phyloP scores from a whole-genome alignment of 2,329 filamentous ascomycete genomes.

The Cytospora chrysosperma region DNA sequence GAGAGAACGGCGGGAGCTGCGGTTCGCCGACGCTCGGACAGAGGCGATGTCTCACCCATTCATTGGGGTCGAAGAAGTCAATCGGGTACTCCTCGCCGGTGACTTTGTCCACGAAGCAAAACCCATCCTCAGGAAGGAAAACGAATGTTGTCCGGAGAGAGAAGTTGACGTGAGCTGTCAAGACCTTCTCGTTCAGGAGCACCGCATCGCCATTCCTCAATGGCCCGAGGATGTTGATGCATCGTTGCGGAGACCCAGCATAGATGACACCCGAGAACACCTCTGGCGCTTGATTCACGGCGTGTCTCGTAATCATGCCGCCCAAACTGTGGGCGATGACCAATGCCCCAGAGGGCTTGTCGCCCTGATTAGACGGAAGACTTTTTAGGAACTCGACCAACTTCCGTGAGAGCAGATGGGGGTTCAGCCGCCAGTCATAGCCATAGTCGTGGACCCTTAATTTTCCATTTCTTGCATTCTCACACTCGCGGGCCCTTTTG shows the following conservation, averaged over 20 bases:
- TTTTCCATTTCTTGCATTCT: conserved; percentile 69
- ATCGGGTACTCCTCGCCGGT: conserved; percentile 79
- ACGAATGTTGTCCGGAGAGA: conserved; percentile 83
- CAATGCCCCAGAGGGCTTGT: conserved; percentile 64
- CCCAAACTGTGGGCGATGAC: conserved; percentile 87
- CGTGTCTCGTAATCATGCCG: conserved; percentile 83
- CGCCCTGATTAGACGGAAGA: conserved; percentile 68
- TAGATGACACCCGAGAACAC: conserved; percentile 85
- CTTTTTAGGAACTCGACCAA: conserved; percentile 72
- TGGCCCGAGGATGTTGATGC: conserved; percentile 88
- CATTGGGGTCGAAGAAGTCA: conserved; percentile 77
- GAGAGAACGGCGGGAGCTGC: conserved; percentile 56
- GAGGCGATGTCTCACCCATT: conserved; percentile 75
- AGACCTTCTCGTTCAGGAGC: conserved; percentile 80
- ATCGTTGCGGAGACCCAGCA: conserved; percentile 79
- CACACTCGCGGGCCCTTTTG: conserved; percentile 70
- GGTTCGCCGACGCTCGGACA: conserved; percentile 72
- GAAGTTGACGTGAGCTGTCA: conserved; percentile 93
- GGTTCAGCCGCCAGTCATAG: conserved; percentile 92
- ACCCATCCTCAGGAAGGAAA: conserved; percentile 81
- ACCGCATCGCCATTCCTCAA: conserved; percentile 91
- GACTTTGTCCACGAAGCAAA: conserved; percentile 80
- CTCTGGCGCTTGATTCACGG: conserved; percentile 80
- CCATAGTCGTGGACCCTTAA: conserved; percentile 86
- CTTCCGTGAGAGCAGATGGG: conserved; percentile 68